Conservation (phyloP, 2,329 filamentous ascomycete species). For the Aspergillus sp. region DNA sequence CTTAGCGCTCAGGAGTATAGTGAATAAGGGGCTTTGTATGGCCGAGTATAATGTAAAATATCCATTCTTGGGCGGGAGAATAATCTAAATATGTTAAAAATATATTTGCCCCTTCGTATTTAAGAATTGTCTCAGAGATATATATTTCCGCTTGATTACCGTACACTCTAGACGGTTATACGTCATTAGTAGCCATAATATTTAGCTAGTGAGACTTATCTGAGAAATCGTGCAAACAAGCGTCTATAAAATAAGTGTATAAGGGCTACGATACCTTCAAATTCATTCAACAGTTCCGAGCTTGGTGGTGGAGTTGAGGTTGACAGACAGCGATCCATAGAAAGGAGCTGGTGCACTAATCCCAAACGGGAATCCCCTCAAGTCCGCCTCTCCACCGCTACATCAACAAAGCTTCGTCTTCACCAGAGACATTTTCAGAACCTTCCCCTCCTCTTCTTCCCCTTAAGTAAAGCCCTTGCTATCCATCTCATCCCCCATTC, state of each 20-base stretch:
- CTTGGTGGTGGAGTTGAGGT: too few relatives aligned
- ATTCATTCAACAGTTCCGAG: too few relatives aligned
- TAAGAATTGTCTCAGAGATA: too few relatives aligned
- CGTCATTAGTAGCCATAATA: too few relatives aligned
- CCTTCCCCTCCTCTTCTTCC: background rate
- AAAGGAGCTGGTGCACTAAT: background rate
- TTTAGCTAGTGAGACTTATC: too few relatives aligned
- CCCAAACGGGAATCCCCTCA: slow-evolving; percentile 10
- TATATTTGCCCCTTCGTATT: too few relatives aligned
- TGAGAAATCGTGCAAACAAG: too few relatives aligned
- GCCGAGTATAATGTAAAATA: background rate
- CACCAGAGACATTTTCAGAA: background rate
- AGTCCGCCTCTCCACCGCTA: slow-evolving; percentile 8
- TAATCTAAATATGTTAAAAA: background rate
- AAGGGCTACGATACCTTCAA: too few relatives aligned
- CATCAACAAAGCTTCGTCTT: slow-evolving; percentile 9
- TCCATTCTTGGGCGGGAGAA: background rate
- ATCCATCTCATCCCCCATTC: background rate
- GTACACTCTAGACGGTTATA: too few relatives aligned
- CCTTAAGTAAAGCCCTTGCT: background rate
- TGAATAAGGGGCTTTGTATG: background rate
- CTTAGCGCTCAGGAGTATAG: background rate
- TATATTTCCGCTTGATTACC: too few relatives aligned
- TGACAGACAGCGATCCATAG: background rate
- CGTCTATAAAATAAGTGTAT: too few relatives aligned